phyloP scores from a whole-genome alignment of 768 basidiomycete species.

The Naganishia friedmannii region DNA sequence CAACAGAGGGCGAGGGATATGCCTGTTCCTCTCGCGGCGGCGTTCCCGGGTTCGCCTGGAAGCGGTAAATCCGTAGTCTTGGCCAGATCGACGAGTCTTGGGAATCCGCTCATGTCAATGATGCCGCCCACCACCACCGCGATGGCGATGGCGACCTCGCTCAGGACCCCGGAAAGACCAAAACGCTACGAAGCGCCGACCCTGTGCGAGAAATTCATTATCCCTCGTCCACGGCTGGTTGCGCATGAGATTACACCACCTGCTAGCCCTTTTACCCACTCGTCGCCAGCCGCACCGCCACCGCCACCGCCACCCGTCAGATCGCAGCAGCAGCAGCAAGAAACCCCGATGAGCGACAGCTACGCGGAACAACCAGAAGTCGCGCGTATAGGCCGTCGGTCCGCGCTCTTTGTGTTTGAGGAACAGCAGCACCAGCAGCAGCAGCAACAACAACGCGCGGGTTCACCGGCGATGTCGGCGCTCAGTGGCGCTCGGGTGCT shows the following conservation, averaged over 20 bases:
- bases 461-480: background rate
- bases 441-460: no score
- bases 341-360: background rate
- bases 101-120: background rate
- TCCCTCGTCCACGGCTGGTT: conserved; percentile 30
- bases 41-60: no score
- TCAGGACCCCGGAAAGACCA: background rate
- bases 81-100: conserved; percentile 8
- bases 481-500: conserved; percentile 13
- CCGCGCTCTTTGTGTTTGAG: background rate
- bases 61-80: no score
- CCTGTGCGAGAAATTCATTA: conserved; percentile 27
- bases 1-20: conserved; percentile 23
- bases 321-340: background rate
- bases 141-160: no score
- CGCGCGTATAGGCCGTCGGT: conserved; percentile 2
- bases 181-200: conserved; percentile 23
- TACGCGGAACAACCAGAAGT: background rate
- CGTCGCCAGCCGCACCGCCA: no score
- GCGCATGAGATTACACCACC: conserved; percentile 30
- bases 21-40: background rate
- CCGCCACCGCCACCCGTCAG: background rate
- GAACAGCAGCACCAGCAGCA: background rate
- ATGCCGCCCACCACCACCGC: no score
- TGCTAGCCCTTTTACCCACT: conserved; percentile 4